Conservation (phyloP, 495 filamentous ascomycete species). For the Physcia stellaris region DNA sequence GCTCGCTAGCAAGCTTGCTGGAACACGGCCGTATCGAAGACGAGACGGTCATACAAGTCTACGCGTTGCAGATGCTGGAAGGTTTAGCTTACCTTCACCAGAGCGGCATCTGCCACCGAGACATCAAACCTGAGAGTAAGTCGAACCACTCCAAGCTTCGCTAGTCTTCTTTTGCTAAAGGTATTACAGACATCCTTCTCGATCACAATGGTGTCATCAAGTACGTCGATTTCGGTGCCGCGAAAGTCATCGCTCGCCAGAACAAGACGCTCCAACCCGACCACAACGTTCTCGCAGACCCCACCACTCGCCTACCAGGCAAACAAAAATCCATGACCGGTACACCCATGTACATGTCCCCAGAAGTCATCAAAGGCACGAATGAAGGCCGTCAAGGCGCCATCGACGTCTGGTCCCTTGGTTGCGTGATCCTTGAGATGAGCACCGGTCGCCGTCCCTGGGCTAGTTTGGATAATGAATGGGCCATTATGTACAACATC, state of each 20-base stretch:
- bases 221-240: constrained; percentile 96
- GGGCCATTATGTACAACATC: constrained; percentile 99
- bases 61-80: constrained; percentile 89
- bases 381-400: constrained; percentile 60
- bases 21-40: constrained; percentile 97
- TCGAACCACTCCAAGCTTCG: constrained; percentile 7
- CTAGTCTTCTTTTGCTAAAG: too few relatives aligned
- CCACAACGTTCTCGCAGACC: constrained; percentile 37
- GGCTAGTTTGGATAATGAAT: constrained; percentile 97
- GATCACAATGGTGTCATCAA: constrained; percentile 98
- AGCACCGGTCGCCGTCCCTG: constrained; percentile 88
- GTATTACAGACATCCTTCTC: constrained; percentile 80
- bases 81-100: constrained; percentile 92
- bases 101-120: constrained; percentile 78
- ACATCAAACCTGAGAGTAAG: constrained; percentile 96
- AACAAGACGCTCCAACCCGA: constrained; percentile 69
- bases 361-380: constrained; percentile 89
- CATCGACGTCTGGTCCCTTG: constrained; percentile 95
- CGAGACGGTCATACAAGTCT: constrained; percentile 96
- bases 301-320: constrained; percentile 30
- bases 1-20: constrained; percentile 76
- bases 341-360: constrained; percentile 99
- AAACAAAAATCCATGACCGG: constrained; percentile 84
- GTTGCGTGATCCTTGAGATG: constrained; percentile 97
- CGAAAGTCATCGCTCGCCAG: constrained; percentile 90